A percentile compares a stretch with the other conserved stretches of the same genome.
Evolutionary conservation across 805 yeast genomes (phyloP).

Genomic region (Lipomyces yamanashiensis): DNA sequence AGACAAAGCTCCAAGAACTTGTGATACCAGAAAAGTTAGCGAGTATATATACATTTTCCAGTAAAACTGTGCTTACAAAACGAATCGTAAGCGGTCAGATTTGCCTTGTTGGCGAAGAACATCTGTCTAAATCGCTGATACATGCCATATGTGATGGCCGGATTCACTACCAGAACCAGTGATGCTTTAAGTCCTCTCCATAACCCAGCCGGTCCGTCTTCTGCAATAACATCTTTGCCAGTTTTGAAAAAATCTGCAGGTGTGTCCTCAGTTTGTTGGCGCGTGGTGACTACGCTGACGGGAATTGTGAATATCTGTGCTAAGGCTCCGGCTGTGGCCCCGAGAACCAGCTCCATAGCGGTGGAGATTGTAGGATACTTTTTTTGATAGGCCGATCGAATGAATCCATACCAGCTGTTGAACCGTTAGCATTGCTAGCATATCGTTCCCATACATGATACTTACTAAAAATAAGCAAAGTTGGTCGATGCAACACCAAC

Average conservation of each 20-base stretch:
- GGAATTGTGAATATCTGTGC: conserved; percentile 83
- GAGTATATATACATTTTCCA: conserved; percentile 33
- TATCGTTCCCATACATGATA: not conserved
- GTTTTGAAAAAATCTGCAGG: conserved; percentile 47
- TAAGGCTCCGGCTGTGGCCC: conserved; percentile 80
- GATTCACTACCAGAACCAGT: conserved; percentile 76
- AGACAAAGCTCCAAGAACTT: conserved; percentile 83
- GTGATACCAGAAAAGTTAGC: conserved; percentile 55
- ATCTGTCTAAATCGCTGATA: conserved; percentile 64
- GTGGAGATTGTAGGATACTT: conserved; percentile 54
- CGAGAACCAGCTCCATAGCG: conserved; percentile 69
- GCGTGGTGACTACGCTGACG: conserved; percentile 72
- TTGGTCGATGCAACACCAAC: conserved; percentile 76
- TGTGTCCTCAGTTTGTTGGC: conserved; percentile 51
- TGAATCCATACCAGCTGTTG: conserved; percentile 69
- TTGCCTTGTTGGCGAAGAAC: conserved; percentile 18
- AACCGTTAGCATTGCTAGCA: not conserved
- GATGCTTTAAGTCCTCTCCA: conserved; percentile 88
- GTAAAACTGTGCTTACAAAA: conserved; percentile 24
- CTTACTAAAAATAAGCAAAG: conserved; percentile 73
- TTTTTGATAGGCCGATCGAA: conserved; percentile 61
- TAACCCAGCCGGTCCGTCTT: conserved; percentile 71
- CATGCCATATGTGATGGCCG: conserved; percentile 84
- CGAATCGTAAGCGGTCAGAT: conserved; percentile 30
- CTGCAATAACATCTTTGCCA: conserved; percentile 57